A percentile compares a stretch with the other conserved stretches of the same genome.
Conservation (phyloP, 139 green algal species). For the Chlorella sorokiniana region DNA sequence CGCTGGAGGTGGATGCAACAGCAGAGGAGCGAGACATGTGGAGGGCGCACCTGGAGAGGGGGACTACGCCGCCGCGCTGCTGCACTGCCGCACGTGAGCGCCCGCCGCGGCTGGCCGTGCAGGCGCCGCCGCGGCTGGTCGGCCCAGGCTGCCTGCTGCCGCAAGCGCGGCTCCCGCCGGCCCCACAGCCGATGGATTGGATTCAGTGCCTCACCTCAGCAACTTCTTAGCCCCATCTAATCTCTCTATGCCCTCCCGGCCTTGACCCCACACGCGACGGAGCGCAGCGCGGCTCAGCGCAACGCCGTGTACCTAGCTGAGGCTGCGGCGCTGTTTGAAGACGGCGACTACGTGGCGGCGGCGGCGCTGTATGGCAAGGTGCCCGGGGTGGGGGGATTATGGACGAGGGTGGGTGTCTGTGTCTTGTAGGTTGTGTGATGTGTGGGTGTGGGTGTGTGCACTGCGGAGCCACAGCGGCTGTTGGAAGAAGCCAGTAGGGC, state of each 20-base stretch:
- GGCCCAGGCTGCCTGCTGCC: too few relatives aligned
- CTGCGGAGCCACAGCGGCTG: too few relatives aligned
- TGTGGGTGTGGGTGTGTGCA: too few relatives aligned
- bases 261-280: too few relatives aligned
- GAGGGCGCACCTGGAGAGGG: conserved; percentile 71
- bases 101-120: too few relatives aligned
- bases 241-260: too few relatives aligned
- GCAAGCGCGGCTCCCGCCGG: too few relatives aligned
- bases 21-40: conserved; percentile 86
- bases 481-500: too few relatives aligned
- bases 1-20: conserved; percentile 47
- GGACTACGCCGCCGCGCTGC: conserved; percentile 57
- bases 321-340: conserved; percentile 56
- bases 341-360: conserved; percentile 51
- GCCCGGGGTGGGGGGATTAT: not conserved
- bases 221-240: too few relatives aligned
- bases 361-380: conserved; percentile 67
- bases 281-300: conserved; percentile 54
- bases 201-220: too few relatives aligned
- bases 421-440: conserved; percentile 3
- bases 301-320: conserved; percentile 66
- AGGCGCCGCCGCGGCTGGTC: too few relatives aligned
- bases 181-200: too few relatives aligned
- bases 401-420: not conserved
- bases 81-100: conserved; percentile 38